Percentiles rank a stretch among this genome's conserved stretches.
phyloP scores from a whole-genome alignment of 2,329 filamentous ascomycete genomes.

The Orbilia oligospora region DNA sequence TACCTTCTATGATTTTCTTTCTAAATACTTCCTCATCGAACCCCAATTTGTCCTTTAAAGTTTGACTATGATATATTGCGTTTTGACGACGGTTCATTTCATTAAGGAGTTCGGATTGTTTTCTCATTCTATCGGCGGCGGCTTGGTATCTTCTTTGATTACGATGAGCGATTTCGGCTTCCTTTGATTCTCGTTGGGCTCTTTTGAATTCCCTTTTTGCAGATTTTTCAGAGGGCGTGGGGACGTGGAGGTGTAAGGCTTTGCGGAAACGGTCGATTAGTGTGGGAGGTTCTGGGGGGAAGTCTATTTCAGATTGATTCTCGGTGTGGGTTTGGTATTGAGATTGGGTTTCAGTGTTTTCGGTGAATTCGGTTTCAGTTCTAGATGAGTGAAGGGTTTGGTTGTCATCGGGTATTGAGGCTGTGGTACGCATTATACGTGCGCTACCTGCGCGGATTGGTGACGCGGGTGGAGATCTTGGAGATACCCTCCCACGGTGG shows the following conservation, averaged over 20 bases:
- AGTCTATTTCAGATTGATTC: background rate
- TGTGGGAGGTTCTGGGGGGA: background rate
- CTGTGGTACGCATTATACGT: background rate
- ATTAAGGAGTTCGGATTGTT: conserved; percentile 6
- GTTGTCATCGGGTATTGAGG: background rate
- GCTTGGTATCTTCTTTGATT: conserved; percentile 10
- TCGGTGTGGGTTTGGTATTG: too few species aligned
- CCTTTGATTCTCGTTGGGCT: background rate
- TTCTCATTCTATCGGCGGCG: conserved; percentile 3
- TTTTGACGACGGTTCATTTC: conserved; percentile 35
- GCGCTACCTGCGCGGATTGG: background rate
- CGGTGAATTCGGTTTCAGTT: too few species aligned
- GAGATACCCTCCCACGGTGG: background rate
- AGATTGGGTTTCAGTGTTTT: background rate
- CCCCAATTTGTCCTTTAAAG: conserved; percentile 5
- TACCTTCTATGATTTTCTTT: conserved; percentile 22
- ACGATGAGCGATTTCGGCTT: conserved; percentile 1
- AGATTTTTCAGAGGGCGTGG: conserved; percentile 26
- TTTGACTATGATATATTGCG: background rate
- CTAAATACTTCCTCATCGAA: conserved; percentile 26
- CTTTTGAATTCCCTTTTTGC: conserved; percentile 20
- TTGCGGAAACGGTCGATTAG: conserved; percentile 25
- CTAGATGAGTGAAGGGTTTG: too few species aligned
- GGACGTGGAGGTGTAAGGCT: conserved; percentile 20
- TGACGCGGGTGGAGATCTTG: background rate